A percentile compares a stretch with the other conserved stretches of the same genome.
Conservation (phyloP, 2,329 filamentous ascomycete genomes). For the Curvularia sp. region DNA sequence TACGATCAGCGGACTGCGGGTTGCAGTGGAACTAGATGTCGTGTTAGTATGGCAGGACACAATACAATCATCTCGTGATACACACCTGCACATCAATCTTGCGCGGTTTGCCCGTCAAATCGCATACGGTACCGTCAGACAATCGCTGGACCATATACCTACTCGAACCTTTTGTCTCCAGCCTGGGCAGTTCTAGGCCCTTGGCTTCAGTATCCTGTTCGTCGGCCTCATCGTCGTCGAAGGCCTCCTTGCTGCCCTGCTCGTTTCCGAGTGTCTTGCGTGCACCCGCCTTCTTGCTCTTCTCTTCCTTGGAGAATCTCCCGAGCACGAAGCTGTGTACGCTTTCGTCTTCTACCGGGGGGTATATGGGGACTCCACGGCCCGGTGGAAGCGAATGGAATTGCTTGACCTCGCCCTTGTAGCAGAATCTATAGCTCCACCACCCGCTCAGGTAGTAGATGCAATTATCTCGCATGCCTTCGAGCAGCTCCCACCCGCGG, state of each 20-base stretch:
- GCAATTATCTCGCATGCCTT: conserved; percentile 78
- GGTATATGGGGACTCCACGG: conserved; percentile 70
- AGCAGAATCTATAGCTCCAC: conserved; percentile 98
- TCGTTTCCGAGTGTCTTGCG: conserved; percentile 43
- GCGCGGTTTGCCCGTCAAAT: conserved; percentile 80
- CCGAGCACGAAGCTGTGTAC: conserved; percentile 82
- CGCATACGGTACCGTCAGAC: conserved; percentile 80
- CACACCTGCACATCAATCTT: conserved; percentile 79
- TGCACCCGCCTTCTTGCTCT: conserved; percentile 31
- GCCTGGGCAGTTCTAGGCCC: conserved; percentile 61
- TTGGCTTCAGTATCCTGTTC: conserved; percentile 33
- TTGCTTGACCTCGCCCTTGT: conserved; percentile 84
- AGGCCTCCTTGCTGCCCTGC: conserved; percentile 39
- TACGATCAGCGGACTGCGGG: conserved; percentile 76
- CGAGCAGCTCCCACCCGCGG: conserved; percentile 80
- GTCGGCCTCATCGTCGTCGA: conserved; percentile 44
- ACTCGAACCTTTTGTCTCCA: conserved; percentile 83
- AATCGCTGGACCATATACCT: conserved; percentile 86
- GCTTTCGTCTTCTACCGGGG: conserved; percentile 77
- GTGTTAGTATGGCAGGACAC: conserved; percentile 11
- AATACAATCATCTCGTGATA: conserved; percentile 12
- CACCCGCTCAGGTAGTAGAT: conserved; percentile 86
- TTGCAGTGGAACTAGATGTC: conserved; percentile 71
- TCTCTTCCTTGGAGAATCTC: conserved; percentile 54
- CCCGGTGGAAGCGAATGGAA: conserved; percentile 82